Evolutionary conservation across 1,139 yeast genomes (phyloP), one percentile per base, ranked within the genome.

Genomic region (Nakaseomyces delphensis): DNA sequence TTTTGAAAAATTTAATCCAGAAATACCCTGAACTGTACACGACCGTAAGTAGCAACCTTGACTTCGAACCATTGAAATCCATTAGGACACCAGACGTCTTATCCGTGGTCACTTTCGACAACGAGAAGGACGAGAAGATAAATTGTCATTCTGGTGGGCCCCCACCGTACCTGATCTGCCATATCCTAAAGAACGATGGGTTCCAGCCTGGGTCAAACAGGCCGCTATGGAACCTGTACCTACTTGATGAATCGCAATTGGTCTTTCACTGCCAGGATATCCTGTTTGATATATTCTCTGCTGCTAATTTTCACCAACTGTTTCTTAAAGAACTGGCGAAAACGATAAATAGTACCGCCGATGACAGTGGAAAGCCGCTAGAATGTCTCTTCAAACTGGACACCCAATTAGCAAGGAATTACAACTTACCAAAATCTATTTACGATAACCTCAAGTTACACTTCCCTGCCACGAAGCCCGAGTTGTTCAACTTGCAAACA

Each of bases 221-320:
- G 20, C 60, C 60, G 4, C 41, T 59, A 30, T 59, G 63, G 63
- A 45, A 47, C 31, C 30, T 59, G 13, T 55, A 45, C 42, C 40
- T 58, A 1, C 49, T 57, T 8, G 59, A 58, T 42, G 57, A 54
- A 27, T 45, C 54, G 3, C 39, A 54, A 40, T 41, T 57, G 3
- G 44, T 57, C 4, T 58, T 59, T 33, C 61, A 59, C 47, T 60
- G 60, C 2, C 59, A 56, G 33, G 61, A 57, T 35, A 47, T 48
- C 3, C 40, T 59, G 25, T 59, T 58, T 48, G 63, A 59, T 42
- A 44, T 51, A 2, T 59, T 56, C 44, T 54, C 62, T 3, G 58
- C 57, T n/a, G 60, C 60, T 16, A 51, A 51, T 37, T 53, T 59
- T 31, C 60, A 55, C 40, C 52, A 51, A 14, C 27, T 48, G 24